Base-by-base conservation (phyloP, 305 asterid species). In the Salvia sclarea region DNA sequence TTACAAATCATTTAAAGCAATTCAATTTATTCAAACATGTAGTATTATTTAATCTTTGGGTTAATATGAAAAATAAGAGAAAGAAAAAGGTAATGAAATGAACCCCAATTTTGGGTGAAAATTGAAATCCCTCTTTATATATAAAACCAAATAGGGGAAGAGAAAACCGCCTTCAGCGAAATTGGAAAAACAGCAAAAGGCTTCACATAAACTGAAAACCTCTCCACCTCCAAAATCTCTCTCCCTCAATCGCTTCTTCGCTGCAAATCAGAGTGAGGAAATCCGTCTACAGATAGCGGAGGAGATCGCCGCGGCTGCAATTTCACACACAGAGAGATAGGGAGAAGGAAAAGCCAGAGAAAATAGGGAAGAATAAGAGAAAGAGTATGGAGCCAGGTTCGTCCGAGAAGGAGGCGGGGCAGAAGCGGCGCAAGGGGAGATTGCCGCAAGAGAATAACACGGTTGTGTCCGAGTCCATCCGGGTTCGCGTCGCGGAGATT, bases 401-500 rank as follows among this genome's bases (percentile, higher is more conserved):
- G 35, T 38, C 85, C 61, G 79, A 50, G 16, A 70, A 72, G 77
- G 81, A 38, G 50, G 66, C 40, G 8, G 71, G 66, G 53, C 60
- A 48, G 69, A 78, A 70, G 70, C 79, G 75, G 79, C 79, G 48
- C 69, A 78, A 73, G 78, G 76, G 66, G 54, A 50, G 2, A 14
- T 3, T 17, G 1, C 33, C 24, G 41, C 58, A 13, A 2, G 61
- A 41, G 20, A 61, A n/a, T 8, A 61, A n/a, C 6, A 40, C 68
- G 13, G 59, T 48, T 8, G 62, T 70, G 64, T 12, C 81, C 12
- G 91, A 88, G 71, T 45, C 84, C 68, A 71, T 80, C 20, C 84
- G 88, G 63, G 80, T 85, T 78, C 79, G 74, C 41, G 54, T 89
- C 45, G 18, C 80, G 10, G 71, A 73, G 59, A 72, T 79, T 79